Base-by-base conservation (phyloP, 1,139 yeast genomes). In the Geotrichum cucujoidarum region DNA sequence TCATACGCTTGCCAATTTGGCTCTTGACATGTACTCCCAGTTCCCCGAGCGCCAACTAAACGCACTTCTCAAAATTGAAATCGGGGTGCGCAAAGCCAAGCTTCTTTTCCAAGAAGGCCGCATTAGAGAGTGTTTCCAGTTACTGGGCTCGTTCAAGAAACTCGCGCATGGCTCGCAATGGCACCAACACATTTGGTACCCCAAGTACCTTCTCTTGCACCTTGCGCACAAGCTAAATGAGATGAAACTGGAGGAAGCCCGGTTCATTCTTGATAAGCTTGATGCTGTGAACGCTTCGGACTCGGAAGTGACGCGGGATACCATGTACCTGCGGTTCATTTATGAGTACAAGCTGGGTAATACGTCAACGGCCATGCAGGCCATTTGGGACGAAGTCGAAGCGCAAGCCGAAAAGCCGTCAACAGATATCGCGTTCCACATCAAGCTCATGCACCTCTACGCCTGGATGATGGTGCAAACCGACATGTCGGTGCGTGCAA, bases 181-280 rank as follows among this genome's bases (percentile, higher is more conserved):
- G 18, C 53, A 52, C 39, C 52, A 55, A 39, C 60, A 55, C 29
- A 45, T 55, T 6, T 60, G 63, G 63, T 43, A 51, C 6, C 62
- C 61, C 11, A 49, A 49, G 25, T 36, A 40, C 14, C 38, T 58
- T 25, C 46, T 59, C 5, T 34, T 58, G 25, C 49, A 53, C 20
- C 52, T 53, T 1, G 37, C 50, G n/a, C 32, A 31, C 13, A 49
- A 55, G 6, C 27, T 60, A 2, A 53, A 55, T 21, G 48, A 57
- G 36, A 37, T 40, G 36, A 37, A 48, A 31, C 45, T 58, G 6
- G 29, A 43, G 4, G 55, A 53, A 16, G 59, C 62, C 3, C 27
- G 48, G 11, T 21, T 39, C 13, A 30, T 54, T 10, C 33, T 61
- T 14, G 50, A 56, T n/a, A 45, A 50, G 39, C 51, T 61, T 27